Evolutionary conservation across 768 basidiomycete species (phyloP).

Genomic region (Panaeolus cyanescens): DNA sequence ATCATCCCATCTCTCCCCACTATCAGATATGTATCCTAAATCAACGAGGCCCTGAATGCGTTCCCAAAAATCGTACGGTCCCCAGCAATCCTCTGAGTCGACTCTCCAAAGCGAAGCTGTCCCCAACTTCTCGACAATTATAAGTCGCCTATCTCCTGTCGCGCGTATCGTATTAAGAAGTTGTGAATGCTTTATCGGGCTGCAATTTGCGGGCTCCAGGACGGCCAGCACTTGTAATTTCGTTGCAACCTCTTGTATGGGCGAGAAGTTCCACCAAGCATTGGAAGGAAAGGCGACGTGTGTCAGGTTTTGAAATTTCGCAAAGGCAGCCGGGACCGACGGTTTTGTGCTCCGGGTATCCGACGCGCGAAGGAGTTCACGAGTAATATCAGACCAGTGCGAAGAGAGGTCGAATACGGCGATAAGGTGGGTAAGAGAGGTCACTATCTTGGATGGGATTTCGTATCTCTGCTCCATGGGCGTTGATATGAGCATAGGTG

Average conservation of each 20-base stretch:
- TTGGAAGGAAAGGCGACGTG: background rate
- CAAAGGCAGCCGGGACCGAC: background rate
- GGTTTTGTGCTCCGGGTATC: constrained; percentile 3
- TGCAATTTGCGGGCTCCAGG: background rate
- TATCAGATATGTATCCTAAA: background rate
- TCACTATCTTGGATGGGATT: constrained; percentile 20
- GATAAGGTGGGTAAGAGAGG: constrained; percentile 25
- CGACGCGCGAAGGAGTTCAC: background rate
- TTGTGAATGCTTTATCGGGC: background rate
- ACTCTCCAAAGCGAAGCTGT: background rate
- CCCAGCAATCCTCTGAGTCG: background rate
- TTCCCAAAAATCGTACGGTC: background rate
- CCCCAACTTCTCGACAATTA: background rate
- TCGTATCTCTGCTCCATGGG: constrained; percentile 10
- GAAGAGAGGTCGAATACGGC: background rate
- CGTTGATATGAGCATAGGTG: background rate
- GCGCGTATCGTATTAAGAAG: background rate
- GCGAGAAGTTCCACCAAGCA: background rate
- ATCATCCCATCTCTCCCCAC: background rate
- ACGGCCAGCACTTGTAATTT: background rate
- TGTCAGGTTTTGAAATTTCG: background rate
- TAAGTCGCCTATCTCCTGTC: background rate
- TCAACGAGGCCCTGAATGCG: background rate
- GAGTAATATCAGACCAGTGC: background rate
- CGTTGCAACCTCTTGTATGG: background rate